These are phyloP conservation scores for Epichloe bromicola DNA, from an alignment of 2,329 filamentous ascomycete genomes.

Conservation along the genomic window DNA sequence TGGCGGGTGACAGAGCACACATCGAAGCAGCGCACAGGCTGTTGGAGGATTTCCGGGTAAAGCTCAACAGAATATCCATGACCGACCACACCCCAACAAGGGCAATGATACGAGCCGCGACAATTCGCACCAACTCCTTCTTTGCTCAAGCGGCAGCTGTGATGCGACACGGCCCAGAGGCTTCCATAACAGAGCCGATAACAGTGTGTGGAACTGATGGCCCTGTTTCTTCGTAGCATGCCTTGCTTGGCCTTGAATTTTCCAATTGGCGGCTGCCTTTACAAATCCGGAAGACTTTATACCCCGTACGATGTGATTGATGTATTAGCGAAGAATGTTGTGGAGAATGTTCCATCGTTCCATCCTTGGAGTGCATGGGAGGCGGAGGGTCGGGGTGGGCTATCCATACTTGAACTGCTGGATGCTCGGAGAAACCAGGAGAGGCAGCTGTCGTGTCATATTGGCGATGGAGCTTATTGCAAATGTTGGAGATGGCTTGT, in stretches of 20 bases:
- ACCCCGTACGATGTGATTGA: not conserved
- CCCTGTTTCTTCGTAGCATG: not conserved
- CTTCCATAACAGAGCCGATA: slow-evolving; percentile 6
- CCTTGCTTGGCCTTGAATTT: not conserved
- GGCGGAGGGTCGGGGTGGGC: no score
- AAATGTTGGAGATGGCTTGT: no score
- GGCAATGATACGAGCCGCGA: slow-evolving; percentile 22
- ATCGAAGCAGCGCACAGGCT: slow-evolving; percentile 23
- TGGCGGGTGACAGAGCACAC: slow-evolving; percentile 23
- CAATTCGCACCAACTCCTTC: slow-evolving; percentile 26
- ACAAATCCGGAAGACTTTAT: not conserved
- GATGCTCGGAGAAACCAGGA: not conserved
- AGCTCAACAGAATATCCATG: slow-evolving; percentile 20
- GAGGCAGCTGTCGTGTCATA: not conserved
- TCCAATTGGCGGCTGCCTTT: not conserved
- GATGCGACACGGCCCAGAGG: slow-evolving; percentile 11
- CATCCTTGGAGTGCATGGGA: no score
- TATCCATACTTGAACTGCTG: no score
- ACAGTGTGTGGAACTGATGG: slow-evolving; percentile 6
- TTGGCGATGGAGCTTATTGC: not conserved
- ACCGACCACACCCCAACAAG: slow-evolving; percentile 19
- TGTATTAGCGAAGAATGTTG: not conserved
- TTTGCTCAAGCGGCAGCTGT: slow-evolving; percentile 23
- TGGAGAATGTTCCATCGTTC: not conserved
- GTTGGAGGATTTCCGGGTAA: slow-evolving; percentile 23